phyloP scores from a whole-genome alignment of 208 protist genomes.

The Trypanosomatidae sp. region DNA sequence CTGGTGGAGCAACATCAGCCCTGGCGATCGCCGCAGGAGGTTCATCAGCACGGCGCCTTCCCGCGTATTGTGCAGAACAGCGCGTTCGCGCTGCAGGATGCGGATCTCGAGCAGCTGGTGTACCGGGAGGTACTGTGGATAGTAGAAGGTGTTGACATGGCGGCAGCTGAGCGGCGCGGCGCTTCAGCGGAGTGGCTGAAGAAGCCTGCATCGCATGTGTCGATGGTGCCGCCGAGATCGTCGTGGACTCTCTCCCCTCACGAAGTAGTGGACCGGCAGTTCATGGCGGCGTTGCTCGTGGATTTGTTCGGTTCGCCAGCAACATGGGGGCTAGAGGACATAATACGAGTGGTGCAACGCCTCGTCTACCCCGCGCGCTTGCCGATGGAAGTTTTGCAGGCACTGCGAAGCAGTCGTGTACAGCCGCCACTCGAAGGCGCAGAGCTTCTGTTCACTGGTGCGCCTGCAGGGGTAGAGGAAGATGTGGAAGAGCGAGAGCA shows the following conservation, averaged over 20 bases:
- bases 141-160: background rate
- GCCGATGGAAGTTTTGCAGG: conserved; percentile 3
- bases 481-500: background rate
- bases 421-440: conserved; percentile 21
- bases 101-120: conserved; percentile 15
- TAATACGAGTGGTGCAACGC: conserved; percentile 6
- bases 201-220: background rate
- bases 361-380: conserved; percentile 14
- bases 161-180: background rate
- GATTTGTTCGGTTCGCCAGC: conserved; percentile 4
- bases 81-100: conserved; percentile 20
- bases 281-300: conserved; percentile 8
- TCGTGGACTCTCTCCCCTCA: conserved; percentile 3
- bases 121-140: conserved; percentile 16
- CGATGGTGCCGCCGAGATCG: background rate
- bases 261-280: conserved; percentile 9
- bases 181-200: background rate
- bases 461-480: background rate
- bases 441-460: conserved; percentile 5
- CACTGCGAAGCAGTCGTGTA: conserved; percentile 8
- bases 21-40: conserved; percentile 15
- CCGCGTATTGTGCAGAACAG: conserved; percentile 20
- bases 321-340: conserved; percentile 10
- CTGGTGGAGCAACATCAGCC: background rate
- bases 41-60: conserved; percentile 20